phyloP scores from a whole-genome alignment of 1,284 basidiomycete species.

The Cryptococcus jaspeensis region DNA sequence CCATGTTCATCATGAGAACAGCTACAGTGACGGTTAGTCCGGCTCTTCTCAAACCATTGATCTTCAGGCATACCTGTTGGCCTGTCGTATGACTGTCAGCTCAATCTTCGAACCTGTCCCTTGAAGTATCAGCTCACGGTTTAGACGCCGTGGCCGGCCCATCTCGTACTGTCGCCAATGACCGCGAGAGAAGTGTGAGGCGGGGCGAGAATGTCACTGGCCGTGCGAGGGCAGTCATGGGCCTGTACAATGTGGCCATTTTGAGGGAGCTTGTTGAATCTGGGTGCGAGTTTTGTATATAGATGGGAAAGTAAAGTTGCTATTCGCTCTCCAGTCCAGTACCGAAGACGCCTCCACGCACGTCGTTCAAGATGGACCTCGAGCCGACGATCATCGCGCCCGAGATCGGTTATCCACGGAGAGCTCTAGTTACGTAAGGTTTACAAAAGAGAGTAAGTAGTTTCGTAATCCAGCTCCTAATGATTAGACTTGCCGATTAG shows the following conservation, averaged over 20 bases:
- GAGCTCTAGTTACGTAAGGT: no score
- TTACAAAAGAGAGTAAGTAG: no score
- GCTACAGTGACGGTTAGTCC: slow-evolving; percentile 55
- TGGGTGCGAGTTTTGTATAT: no score
- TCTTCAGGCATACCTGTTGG: slow-evolving; percentile 13
- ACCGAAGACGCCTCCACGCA: no score
- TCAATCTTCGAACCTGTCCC: background rate
- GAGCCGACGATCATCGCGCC: no score
- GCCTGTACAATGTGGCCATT: background rate
- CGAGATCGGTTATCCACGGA: no score
- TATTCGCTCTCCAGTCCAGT: no score
- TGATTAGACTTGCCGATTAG: no score
- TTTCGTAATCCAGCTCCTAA: no score
- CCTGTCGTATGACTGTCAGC: slow-evolving; percentile 7
- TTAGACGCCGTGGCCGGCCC: slow-evolving; percentile 8
- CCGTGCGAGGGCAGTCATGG: slow-evolving; percentile 5
- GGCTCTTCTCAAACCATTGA: background rate
- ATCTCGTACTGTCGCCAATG: slow-evolving; percentile 22
- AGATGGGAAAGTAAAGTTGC: no score
- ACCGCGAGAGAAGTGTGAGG: slow-evolving; percentile 7
- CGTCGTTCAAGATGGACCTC: no score
- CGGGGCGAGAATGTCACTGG: background rate
- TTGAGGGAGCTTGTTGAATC: no score
- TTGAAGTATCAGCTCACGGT: slow-evolving; percentile 21
- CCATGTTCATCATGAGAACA: slow-evolving; percentile 98